Percentiles rank a stretch among this genome's conserved stretches.
Conservation (phyloP, 208 protist species). For the Acanthamoeba quina region DNA sequence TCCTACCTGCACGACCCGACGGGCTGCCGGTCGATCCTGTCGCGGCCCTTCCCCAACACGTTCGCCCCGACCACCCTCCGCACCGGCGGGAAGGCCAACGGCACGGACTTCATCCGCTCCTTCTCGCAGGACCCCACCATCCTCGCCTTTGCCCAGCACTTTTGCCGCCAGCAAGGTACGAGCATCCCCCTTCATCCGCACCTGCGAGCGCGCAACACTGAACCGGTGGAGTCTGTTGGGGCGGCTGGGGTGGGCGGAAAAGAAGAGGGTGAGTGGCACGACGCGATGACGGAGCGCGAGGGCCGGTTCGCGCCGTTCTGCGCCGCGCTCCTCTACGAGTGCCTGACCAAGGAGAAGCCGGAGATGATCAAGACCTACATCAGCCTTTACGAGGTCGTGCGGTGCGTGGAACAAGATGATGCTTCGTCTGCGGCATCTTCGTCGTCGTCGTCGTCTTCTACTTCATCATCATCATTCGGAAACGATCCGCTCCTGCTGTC, state of each 20-base stretch:
- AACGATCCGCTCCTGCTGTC: neutral
- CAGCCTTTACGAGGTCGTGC: neutral
- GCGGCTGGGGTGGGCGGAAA: neutral
- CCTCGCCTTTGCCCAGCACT: constrained; percentile 78
- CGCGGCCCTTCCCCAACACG: neutral
- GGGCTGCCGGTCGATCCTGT: constrained; percentile 67
- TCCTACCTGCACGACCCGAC: constrained; percentile 77
- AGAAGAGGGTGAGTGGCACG: neutral
- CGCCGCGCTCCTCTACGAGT: constrained; percentile 76
- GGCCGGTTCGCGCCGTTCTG: neutral
- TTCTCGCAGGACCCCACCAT: constrained; percentile 79
- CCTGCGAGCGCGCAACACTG: too few species aligned
- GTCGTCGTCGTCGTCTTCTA: neutral
- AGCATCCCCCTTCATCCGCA: neutral
- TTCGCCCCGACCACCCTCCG: neutral
- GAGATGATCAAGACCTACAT: constrained; percentile 74
- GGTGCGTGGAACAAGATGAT: neutral
- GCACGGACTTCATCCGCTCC: constrained; percentile 60
- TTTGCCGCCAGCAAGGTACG: constrained; percentile 43
- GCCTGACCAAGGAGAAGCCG: constrained; percentile 77
- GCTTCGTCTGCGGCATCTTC: neutral
- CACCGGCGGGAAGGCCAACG: constrained; percentile 21
- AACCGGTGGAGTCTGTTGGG: neutral
- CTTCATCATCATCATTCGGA: neutral
- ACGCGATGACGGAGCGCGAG: neutral